Base-by-base conservation (phyloP, 2,329 filamentous ascomycete species). In the Lachnellula subtilissima region DNA sequence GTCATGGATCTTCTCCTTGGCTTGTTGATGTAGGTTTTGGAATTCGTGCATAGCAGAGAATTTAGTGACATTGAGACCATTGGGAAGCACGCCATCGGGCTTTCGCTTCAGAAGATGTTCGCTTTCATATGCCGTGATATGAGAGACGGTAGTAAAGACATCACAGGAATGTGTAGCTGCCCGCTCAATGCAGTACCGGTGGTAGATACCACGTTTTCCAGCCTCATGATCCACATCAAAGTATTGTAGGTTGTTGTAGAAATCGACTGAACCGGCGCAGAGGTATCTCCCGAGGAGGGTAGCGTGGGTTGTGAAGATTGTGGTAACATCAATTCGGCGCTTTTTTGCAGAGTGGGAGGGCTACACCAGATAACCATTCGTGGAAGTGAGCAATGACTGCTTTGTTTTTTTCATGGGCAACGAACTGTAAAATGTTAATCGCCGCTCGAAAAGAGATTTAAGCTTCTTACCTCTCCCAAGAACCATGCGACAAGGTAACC, bases 11-110 rank as follows among this genome's bases (percentile, higher is more conserved):
- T 96, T 96, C 74, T 96, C 89, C 78, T 97, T 97, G 68, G 91
- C 88, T 72, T 94, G 89, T 69, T 96, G 91, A 75, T 97, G 94
- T 70, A 99, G 75, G 71, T 99, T 99, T 74, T 99, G 94, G 78
- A 97, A 97, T 74, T 99, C 94, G 78, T 99, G 94, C 67, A 97
- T 92, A 6, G 94, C 94, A 8, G 92, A 93, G 77, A 97, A 97
- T 74, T 97, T 97, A 74, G 92, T 97, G 59, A 99, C 94, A 68
- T 99, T 99, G 68, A 99, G 80, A 62, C 94, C 94, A 68, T 99
- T 99, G 65, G 94, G 94, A 64, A 97, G 75, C 6, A 99, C 94
- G 43, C 94, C 94, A 66, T 99, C 94, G 1, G 94, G 94, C 76
- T 97, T 97, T 62, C 94, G 88, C 82, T 97, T 97, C 63, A 99